Evolutionary conservation across 805 yeast species (phyloP).

Genomic region (Candida tammaniensis): DNA sequence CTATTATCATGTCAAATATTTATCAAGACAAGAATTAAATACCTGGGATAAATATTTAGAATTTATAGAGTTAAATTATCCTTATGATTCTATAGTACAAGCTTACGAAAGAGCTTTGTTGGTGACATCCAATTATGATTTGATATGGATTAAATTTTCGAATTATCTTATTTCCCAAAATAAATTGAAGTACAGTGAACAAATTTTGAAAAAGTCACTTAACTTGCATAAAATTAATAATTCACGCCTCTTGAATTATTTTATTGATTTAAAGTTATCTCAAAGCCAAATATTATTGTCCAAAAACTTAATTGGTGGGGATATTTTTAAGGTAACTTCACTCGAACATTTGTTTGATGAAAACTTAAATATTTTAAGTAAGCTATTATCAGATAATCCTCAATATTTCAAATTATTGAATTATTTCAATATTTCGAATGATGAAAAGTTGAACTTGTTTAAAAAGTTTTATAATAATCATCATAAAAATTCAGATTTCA

Average conservation of each 20-base stretch:
- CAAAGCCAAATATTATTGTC: neutral
- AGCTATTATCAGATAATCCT: neutral
- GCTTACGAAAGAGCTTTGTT: constrained; percentile 50
- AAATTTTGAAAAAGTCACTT: constrained; percentile 1
- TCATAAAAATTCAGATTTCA: neutral
- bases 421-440: neutral
- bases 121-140: constrained; percentile 41
- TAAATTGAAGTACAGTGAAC: constrained; percentile 1
- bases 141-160: constrained; percentile 50
- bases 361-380: neutral
- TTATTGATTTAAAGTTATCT: neutral
- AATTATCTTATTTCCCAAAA: constrained; percentile 33
- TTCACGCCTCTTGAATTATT: neutral
- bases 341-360: neutral
- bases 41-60: constrained; percentile 60
- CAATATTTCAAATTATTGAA: neutral
- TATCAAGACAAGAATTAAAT: constrained; percentile 47
- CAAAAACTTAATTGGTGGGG: neutral
- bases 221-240: constrained; percentile 2
- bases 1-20: constrained; percentile 32
- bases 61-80: constrained; percentile 44
- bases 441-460: neutral
- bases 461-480: no score
- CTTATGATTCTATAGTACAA: constrained; percentile 23
- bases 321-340: no score